phyloP scores from a whole-genome alignment of 805 yeast species.

The Nakazawaea wickerhamii region DNA sequence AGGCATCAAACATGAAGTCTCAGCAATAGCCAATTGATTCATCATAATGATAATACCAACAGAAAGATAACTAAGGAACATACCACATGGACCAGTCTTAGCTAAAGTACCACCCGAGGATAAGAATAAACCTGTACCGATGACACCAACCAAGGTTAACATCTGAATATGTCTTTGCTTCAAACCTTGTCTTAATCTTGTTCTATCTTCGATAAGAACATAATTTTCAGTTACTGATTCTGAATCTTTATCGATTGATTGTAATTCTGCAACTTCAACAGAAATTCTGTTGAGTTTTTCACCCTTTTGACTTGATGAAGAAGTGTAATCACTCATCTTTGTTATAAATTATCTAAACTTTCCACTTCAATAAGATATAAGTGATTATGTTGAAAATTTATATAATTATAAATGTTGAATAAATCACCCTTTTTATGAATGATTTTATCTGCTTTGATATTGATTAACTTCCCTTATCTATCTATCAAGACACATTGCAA shows the following conservation, averaged over 20 bases:
- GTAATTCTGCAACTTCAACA: slow-evolving; percentile 9
- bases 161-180: slow-evolving; percentile 32
- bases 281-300: slow-evolving; percentile 9
- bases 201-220: slow-evolving; percentile 12
- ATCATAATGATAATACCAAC: slow-evolving; percentile 29
- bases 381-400: too few relatives aligned
- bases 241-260: slow-evolving; percentile 3
- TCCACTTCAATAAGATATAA: too few relatives aligned
- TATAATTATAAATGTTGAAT: too few relatives aligned
- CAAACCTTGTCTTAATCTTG: slow-evolving; percentile 23
- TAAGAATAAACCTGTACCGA: slow-evolving; percentile 34
- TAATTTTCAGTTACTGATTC: slow-evolving; percentile 10
- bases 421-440: too few relatives aligned
- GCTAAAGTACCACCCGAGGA: slow-evolving; percentile 31
- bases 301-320: slow-evolving; percentile 4
- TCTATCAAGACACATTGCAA: too few relatives aligned
- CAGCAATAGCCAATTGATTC: slow-evolving; percentile 30
- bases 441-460: too few relatives aligned
- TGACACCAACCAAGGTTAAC: slow-evolving; percentile 36
- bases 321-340: slow-evolving; percentile 4
- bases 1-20: slow-evolving; percentile 32
- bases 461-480: too few relatives aligned
- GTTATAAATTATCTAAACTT: neutral
- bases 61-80: slow-evolving; percentile 27
- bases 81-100: slow-evolving; percentile 30